These are phyloP conservation scores for Trichocladium antarcticum DNA, from an alignment of 495 filamentous ascomycete species.

Conservation along the genomic window DNA sequence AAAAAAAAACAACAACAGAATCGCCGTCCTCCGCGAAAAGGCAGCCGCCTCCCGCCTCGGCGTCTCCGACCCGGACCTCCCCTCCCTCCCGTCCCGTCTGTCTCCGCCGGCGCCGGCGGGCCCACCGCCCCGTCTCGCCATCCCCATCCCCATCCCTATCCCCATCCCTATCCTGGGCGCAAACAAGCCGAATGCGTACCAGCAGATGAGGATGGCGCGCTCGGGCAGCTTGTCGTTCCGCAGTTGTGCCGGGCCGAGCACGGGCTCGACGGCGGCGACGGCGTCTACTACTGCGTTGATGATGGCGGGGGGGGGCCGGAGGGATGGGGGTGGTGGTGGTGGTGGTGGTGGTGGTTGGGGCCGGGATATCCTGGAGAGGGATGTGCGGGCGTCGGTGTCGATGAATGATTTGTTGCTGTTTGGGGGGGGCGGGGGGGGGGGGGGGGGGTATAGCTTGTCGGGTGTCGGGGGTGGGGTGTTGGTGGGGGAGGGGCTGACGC, in stretches of 20 bases:
- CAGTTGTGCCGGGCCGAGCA: too few relatives aligned
- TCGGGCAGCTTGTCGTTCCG: too few relatives aligned
- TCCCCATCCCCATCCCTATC: not conserved
- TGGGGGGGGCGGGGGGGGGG: not conserved
- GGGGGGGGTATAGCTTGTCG: too few relatives aligned
- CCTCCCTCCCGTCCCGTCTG: not conserved
- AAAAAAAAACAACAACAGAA: too few relatives aligned
- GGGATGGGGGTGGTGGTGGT: not conserved
- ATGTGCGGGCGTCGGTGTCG: not conserved
- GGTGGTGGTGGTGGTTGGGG: too few relatives aligned
- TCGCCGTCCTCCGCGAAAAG: constrained; percentile 34
- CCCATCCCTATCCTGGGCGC: too few relatives aligned
- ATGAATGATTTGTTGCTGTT: constrained; percentile 6
- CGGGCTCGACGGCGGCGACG: too few relatives aligned
- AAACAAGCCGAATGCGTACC: not conserved
- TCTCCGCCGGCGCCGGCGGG: too few relatives aligned
- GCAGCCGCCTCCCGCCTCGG: constrained; percentile 30
- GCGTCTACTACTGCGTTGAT: not conserved
- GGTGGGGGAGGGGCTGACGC: not conserved
- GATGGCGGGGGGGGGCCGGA: not conserved
- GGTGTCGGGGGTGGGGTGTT: too few relatives aligned
- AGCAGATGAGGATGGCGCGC: too few relatives aligned
- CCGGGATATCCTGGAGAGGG: too few relatives aligned
- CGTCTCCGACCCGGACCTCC: constrained; percentile 14
- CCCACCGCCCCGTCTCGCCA: not conserved